phyloP scores from a whole-genome alignment of 495 filamentous ascomycete genomes.

The Lepidopterella palustris region DNA sequence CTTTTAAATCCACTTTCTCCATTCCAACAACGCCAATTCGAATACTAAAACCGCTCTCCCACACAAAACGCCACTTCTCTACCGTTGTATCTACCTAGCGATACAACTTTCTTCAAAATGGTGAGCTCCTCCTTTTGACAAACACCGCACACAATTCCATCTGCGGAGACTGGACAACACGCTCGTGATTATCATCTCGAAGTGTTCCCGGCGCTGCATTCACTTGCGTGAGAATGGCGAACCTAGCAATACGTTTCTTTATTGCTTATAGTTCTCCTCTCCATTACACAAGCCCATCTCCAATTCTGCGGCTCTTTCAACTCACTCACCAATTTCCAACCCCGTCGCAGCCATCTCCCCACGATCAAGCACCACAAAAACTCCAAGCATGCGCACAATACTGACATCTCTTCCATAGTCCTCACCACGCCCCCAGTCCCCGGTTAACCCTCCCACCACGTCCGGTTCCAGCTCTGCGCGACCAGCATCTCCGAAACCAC shows the following conservation, averaged over 20 bases:
- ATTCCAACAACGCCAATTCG: constrained; percentile 4
- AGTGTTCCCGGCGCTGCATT: neutral
- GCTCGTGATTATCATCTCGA: neutral
- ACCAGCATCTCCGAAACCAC: constrained; percentile 77
- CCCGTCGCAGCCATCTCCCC: no score
- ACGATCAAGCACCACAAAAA: no score
- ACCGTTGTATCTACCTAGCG: neutral
- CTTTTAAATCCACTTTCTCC: constrained; percentile 8
- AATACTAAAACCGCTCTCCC: neutral
- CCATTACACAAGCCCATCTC: no score
- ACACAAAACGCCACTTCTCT: neutral
- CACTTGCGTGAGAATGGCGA: no score
- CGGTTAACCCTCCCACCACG: constrained; percentile 40
- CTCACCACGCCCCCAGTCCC: constrained; percentile 68
- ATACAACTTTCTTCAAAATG: neutral
- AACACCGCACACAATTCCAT: neutral
- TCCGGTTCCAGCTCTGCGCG: constrained; percentile 63
- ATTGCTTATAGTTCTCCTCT: no score
- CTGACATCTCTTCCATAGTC: constrained; percentile 44
- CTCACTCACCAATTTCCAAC: no score
- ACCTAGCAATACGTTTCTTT: no score
- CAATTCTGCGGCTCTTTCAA: no score
- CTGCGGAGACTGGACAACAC: neutral
- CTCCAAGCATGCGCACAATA: no score
- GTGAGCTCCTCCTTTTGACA: neutral